phyloP scores from a whole-genome alignment of 495 filamentous ascomycete species.

The Talaromyces stipitatus region DNA sequence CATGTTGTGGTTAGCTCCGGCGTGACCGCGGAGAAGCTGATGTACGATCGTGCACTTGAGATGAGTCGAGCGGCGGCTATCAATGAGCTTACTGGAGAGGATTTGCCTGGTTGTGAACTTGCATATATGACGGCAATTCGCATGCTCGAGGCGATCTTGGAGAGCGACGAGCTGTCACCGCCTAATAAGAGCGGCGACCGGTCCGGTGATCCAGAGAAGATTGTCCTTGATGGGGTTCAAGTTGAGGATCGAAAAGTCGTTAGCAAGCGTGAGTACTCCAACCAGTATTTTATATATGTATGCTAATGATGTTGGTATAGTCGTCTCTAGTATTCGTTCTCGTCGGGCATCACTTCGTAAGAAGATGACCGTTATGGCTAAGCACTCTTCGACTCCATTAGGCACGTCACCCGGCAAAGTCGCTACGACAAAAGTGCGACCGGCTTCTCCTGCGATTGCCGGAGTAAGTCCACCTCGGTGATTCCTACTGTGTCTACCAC shows the following conservation, averaged over 20 bases:
- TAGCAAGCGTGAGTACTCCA: conserved; percentile 52
- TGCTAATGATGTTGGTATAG: conserved; percentile 25
- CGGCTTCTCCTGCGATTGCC: conserved; percentile 4
- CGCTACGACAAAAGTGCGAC: not conserved
- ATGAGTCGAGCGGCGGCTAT: conserved; percentile 94
- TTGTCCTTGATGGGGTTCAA: conserved; percentile 50
- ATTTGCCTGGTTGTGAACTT: conserved; percentile 84
- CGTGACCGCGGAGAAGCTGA: conserved; percentile 89
- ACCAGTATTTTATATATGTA: conserved; percentile 2
- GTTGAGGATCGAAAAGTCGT: conserved; percentile 66
- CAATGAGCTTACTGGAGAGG: conserved; percentile 87
- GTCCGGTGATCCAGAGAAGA: conserved; percentile 30
- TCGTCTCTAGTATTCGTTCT: conserved; percentile 52
- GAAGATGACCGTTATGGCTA: conserved; percentile 48
- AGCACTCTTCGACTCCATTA: conserved; percentile 39
- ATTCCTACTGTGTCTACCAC: conserved; percentile 51
- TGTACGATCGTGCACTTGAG: conserved; percentile 95
- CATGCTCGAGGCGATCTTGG: conserved; percentile 90
- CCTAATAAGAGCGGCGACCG: conserved; percentile 22
- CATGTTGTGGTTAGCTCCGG: conserved; percentile 60
- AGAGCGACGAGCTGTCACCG: conserved; percentile 61
- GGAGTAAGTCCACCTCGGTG: conserved; percentile 30
- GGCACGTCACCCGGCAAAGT: conserved; percentile 6
- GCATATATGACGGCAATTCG: conserved; percentile 84
- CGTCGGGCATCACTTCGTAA: conserved; percentile 48